Conservation (phyloP, 768 basidiomycete genomes). For the Boletus coccyginus region DNA sequence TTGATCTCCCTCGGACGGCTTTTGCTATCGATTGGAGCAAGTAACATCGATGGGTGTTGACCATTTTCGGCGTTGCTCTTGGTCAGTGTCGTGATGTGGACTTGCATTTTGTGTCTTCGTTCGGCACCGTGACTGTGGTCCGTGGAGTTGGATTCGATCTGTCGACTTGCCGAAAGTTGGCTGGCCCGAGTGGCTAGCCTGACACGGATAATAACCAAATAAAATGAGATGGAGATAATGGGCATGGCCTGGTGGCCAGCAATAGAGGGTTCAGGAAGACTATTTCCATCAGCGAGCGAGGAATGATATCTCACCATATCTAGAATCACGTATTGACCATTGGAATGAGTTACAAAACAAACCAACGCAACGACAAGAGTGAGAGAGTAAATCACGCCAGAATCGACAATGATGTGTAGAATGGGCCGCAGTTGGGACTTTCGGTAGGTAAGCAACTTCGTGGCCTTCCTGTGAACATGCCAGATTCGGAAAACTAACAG, state of each 20-base stretch:
- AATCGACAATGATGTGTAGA: slow-evolving; percentile 1
- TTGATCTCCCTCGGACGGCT: not conserved
- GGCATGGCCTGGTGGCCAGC: not conserved
- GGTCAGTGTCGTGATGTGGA: not conserved
- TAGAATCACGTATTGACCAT: slow-evolving; percentile 9
- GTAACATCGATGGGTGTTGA: not conserved
- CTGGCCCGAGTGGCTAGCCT: not conserved
- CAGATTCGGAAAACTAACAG: slow-evolving; percentile 5
- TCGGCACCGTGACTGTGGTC: not conserved
- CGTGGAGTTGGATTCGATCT: not conserved
- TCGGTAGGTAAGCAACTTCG: not conserved
- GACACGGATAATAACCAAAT: slow-evolving; percentile 10
- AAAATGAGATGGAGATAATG: slow-evolving; percentile 16
- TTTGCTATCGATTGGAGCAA: not conserved
- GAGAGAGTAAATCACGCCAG: slow-evolving; percentile 7
- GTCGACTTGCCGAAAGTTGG: not conserved
- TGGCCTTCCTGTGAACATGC: not conserved
- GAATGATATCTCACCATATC: slow-evolving; percentile 4
- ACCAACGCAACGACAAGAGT: slow-evolving; percentile 4
- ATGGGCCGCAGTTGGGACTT: not conserved
- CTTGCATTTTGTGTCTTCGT: not conserved
- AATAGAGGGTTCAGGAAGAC: not conserved
- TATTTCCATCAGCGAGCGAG: not conserved
- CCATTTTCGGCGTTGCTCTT: not conserved
- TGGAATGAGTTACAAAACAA: not conserved